Base-by-base conservation (phyloP, 106 monocot genomes). In the Ottelia alismoides region DNA sequence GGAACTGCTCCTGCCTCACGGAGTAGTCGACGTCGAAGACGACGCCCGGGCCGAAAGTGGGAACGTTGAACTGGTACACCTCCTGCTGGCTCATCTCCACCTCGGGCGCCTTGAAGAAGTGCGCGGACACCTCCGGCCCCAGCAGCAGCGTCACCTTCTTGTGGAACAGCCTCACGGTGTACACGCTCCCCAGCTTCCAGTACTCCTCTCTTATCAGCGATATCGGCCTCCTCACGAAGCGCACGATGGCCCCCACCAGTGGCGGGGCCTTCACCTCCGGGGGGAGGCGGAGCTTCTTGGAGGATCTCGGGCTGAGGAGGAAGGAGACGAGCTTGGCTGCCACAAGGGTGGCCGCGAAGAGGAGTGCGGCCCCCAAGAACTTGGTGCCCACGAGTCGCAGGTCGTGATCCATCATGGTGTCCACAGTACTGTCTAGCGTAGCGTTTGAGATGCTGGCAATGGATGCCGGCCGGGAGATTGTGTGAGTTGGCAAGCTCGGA, bases 61-160 rank as follows among this genome's bases (percentile, higher is more conserved):
- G 70, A 21, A 70, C 70, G 29, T 70, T 70, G 54, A 70, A 70
- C 70, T 62, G 70, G 45, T 70, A 70, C 27, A 70, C 70, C 54
- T 70, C 70, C 22, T 70, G 70, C 54, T 70, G 70, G 28, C 70
- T 70, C 52, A 70, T 40, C 28, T 70, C 70, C 20, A 44, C 40
- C 70, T 70, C 70, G 24, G 61, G 62, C 11, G 70, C 70, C 62
- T 70, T 70, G 26, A 70, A 70, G 62, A 70, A 70, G 31, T 70
- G 61, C 11, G 61, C 70, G 6, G 61, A 70, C n/a, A 70, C 70
- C 62, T 70, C 70, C 18, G 70, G 70, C 11, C 70, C 70, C 17
- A 70, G 61, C 4, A 70, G 51, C 45, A 70, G 62, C 6, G 70
- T 70, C 11, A 70, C 55, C 11, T 54, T 44, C 47, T 30, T 53